Percentiles rank a stretch among this genome's conserved stretches.
These are phyloP conservation scores for Bipolaris sorokiniana DNA, from an alignment of 2,329 filamentous ascomycete genomes.

Conservation along the genomic window DNA sequence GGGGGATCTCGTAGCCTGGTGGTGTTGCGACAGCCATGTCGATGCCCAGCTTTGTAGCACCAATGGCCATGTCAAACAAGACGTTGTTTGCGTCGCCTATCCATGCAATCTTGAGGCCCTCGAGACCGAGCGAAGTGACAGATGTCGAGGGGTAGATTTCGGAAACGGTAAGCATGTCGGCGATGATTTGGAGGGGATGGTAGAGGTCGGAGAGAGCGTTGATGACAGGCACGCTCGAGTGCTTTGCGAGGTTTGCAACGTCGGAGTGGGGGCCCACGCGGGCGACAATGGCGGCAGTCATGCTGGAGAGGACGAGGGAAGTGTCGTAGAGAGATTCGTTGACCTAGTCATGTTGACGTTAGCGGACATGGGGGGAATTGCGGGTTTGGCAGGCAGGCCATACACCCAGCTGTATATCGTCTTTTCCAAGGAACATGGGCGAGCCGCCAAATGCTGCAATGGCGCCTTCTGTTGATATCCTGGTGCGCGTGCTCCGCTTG, in stretches of 20 bases:
- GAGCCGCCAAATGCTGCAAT: constrained; percentile 88
- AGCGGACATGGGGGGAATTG: neutral
- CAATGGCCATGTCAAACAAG: constrained; percentile 89
- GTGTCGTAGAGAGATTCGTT: constrained; percentile 97
- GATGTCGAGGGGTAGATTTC: constrained; percentile 69
- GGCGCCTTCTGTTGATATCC: constrained; percentile 91
- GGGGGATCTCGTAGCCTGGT: constrained; percentile 79
- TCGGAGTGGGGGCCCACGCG: constrained; percentile 61
- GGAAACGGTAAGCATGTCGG: constrained; percentile 89
- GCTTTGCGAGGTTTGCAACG: constrained; percentile 56
- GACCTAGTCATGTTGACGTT: constrained; percentile 57
- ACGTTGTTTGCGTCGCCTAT: constrained; percentile 97
- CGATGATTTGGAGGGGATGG: constrained; percentile 92
- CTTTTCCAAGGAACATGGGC: constrained; percentile 94
- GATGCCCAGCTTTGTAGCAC: constrained; percentile 83
- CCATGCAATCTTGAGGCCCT: constrained; percentile 92
- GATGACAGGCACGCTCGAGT: constrained; percentile 58
- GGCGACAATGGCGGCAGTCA: constrained; percentile 57
- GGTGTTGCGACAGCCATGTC: constrained; percentile 88
- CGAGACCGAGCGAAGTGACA: constrained; percentile 66
- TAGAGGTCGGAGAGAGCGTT: constrained; percentile 80
- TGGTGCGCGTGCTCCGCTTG: constrained; percentile 92
- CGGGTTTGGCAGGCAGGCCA: constrained; percentile 32
- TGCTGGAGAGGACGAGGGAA: constrained; percentile 86
- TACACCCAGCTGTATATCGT: constrained; percentile 94